Evolutionary conservation across 495 filamentous ascomycete genomes (phyloP).

Genomic region (Neurospora intermedia): DNA sequence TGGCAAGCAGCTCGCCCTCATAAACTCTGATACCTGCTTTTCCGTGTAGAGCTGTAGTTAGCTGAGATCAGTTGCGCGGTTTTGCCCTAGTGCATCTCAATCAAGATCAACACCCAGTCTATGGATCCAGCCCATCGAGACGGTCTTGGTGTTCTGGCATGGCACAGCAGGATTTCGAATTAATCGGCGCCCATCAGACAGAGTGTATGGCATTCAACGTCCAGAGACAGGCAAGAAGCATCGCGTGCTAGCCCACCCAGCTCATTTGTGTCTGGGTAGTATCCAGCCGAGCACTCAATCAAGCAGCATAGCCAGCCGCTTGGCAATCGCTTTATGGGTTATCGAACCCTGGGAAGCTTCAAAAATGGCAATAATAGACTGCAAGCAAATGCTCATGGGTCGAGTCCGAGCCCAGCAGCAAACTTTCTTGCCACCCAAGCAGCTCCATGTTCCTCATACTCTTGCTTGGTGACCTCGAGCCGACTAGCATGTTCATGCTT

Average conservation of each 20-base stretch:
- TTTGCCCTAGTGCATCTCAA: not conserved
- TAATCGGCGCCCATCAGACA: not conserved
- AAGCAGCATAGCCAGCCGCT: not conserved
- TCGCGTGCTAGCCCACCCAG: not conserved
- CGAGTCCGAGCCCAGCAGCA: conserved; percentile 21
- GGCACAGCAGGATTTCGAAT: not conserved
- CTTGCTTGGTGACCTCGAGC: conserved; percentile 66
- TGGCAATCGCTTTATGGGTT: not conserved
- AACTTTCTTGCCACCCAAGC: conserved; percentile 72
- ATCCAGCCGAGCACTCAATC: not conserved
- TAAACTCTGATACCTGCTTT: not conserved
- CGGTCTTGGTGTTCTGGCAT: not conserved
- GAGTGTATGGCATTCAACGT: not conserved
- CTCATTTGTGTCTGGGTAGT: not conserved
- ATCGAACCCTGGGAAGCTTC: not conserved
- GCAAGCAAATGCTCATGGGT: conserved; percentile 6
- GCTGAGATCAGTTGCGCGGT: not conserved
- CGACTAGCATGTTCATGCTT: conserved; percentile 51
- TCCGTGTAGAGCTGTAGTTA: not conserved
- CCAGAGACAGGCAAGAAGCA: not conserved
- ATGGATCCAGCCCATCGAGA: not conserved
- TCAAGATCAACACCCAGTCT: not conserved
- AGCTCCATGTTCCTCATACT: conserved; percentile 82
- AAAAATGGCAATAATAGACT: not conserved
- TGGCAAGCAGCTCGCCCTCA: not conserved